A percentile compares a stretch with the other conserved stretches of the same genome.
Conservation (phyloP, 768 basidiomycete genomes). For the Leucogyrophana mollusca region DNA sequence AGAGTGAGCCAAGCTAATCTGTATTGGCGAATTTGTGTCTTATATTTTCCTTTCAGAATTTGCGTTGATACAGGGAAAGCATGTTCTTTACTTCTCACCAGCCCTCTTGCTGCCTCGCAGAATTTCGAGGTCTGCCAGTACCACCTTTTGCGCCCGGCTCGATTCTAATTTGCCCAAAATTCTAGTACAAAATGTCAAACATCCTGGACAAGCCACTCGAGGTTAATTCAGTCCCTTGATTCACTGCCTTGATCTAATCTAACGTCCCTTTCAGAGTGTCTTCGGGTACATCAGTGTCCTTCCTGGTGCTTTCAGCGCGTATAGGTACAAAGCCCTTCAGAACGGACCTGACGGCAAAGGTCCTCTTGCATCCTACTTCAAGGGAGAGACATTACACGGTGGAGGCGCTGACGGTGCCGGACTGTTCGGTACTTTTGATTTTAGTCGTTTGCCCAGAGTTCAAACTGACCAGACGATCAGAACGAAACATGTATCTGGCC, state of each 20-base stretch:
- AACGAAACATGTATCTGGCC: conserved; percentile 91
- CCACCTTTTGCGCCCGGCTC: background rate
- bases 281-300: conserved; percentile 87
- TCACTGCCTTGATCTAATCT: background rate
- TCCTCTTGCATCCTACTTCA: conserved; percentile 91
- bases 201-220: conserved; percentile 96
- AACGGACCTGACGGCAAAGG: conserved; percentile 89
- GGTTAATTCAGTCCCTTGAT: conserved; percentile 39
- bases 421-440: conserved; percentile 48
- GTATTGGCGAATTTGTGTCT: conserved; percentile 2
- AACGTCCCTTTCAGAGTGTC: conserved; percentile 55
- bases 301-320: conserved; percentile 91
- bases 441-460: background rate
- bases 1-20: conserved; percentile 51
- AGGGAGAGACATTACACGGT: conserved; percentile 85
- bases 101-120: conserved; percentile 87
- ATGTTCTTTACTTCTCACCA: conserved; percentile 67
- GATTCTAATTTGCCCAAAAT: conserved; percentile 5
- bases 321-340: conserved; percentile 82
- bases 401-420: conserved; percentile 58
- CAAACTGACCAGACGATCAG: conserved; percentile 22
- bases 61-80: conserved; percentile 79
- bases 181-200: conserved; percentile 91
- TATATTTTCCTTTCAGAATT: conserved; percentile 44
- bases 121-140: conserved; percentile 72